Base-by-base conservation (phyloP, 345 rosid genomes). In the Brassica cretica region DNA sequence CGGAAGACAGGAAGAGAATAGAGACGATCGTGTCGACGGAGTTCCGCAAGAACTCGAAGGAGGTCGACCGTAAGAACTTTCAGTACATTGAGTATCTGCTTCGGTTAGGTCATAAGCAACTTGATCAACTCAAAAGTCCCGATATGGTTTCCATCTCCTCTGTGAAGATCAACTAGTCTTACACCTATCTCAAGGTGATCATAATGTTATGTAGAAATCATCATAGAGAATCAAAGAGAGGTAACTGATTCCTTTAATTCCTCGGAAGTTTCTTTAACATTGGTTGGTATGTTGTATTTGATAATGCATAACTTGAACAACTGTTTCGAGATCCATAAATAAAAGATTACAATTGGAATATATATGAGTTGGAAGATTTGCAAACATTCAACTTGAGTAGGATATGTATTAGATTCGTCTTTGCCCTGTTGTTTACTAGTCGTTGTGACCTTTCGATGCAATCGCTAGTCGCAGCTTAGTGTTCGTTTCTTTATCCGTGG, bases 41-140 rank as follows among this genome's bases (percentile, higher is more conserved):
- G 81, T 93, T 93, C 71, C 91, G 86, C 53, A 85, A 73, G 37
- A 85, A 88, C 56, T 87, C 94, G 15, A 80, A 77, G 71, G 80
- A 88, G 79, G 87, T 91, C 6, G 98, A 93, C 74, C 89, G 88
- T 70, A 93, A 89, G 82, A 94, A 88, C 66, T 94, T 94, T 69
- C 77, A 86, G 73, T 82, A 92, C 82, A 83, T 92, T 1, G 96
- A 94, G 86, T 92, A 91, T 79, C 81, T 92, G 86, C 85, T 92
- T 78, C 88, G 88, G 44, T 91, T 88, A 30, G 96, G 97, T 15
- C 85, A 72, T 72, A 94, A 90, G 78, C 98, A 94, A 59, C 92
- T 92, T 5, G 96, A 86, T 77, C 93, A 89, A 80, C 90, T 94
- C 65, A 89, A 80, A 81, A 88, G 84, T 80, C 94, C 88, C 0